Conservation (phyloP, 768 basidiomycete species). For the Lactarius hatsudake region DNA sequence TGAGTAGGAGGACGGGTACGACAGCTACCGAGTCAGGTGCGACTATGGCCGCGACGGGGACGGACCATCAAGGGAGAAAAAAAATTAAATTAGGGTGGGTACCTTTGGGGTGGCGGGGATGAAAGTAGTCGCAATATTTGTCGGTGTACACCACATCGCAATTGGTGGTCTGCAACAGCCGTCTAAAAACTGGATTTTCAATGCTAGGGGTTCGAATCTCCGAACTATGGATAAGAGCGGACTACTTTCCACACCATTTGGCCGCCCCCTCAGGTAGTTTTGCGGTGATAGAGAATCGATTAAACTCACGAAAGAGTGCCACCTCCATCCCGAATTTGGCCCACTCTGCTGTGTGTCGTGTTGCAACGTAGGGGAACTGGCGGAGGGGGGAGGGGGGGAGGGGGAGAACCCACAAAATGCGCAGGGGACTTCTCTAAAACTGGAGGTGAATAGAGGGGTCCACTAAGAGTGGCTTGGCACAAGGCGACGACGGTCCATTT, state of each 20-base stretch:
- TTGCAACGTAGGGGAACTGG: neutral
- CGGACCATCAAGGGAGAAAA: neutral
- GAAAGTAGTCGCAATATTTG: neutral
- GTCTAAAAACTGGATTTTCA: neutral
- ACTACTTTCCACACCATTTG: neutral
- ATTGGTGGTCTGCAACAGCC: neutral
- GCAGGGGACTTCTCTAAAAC: neutral
- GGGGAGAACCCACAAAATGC: neutral
- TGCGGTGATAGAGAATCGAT: neutral
- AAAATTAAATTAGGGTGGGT: neutral
- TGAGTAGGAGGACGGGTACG: neutral
- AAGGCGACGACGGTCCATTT: neutral
- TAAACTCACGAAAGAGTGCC: neutral
- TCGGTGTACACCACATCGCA: neutral
- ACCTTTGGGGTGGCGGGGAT: neutral
- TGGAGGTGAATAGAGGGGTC: neutral
- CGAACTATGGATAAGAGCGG: neutral
- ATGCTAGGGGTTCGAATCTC: neutral
- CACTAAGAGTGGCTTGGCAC: neutral
- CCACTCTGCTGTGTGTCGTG: neutral
- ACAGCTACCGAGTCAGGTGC: neutral
- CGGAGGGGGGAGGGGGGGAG: neutral
- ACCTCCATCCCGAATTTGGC: neutral
- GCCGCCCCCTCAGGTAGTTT: neutral
- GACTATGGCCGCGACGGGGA: constrained; percentile 13